Conservation (phyloP, 1,284 basidiomycete genomes). For the Inonotus hispidus region DNA sequence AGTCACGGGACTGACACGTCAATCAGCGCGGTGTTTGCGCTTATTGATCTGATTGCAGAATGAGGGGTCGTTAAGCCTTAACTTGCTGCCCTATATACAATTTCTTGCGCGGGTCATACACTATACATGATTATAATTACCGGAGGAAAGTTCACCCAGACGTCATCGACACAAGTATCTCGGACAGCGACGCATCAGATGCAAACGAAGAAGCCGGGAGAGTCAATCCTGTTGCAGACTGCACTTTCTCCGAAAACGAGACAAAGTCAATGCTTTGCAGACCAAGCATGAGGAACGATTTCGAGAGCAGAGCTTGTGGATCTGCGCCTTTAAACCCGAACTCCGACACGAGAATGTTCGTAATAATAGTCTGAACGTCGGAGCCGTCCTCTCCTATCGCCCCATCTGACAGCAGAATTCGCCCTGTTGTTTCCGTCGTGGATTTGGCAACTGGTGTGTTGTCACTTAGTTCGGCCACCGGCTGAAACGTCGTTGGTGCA, state of each 20-base stretch:
- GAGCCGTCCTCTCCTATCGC: too few relatives aligned
- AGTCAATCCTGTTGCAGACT: conserved; percentile 3
- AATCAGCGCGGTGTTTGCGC: neutral
- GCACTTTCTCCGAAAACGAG: conserved; percentile 9
- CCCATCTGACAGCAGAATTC: neutral
- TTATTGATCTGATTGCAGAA: neutral
- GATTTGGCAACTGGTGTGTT: too few relatives aligned
- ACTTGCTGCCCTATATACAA: neutral
- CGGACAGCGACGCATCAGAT: conserved; percentile 2
- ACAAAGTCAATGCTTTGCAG: conserved; percentile 16
- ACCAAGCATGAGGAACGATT: conserved; percentile 10
- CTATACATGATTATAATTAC: neutral
- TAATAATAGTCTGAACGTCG: neutral
- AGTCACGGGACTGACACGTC: neutral
- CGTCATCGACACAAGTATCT: neutral
- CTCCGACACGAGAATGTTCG: neutral
- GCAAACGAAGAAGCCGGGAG: conserved; percentile 11
- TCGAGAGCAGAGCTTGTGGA: conserved; percentile 3
- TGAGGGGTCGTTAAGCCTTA: too few relatives aligned
- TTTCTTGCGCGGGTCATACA: too few relatives aligned
- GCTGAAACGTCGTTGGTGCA: neutral
- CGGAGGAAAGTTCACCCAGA: neutral
- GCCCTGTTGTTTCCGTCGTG: too few relatives aligned
- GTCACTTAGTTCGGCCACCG: neutral
- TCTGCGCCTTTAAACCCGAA: neutral